phyloP scores from a whole-genome alignment of 768 basidiomycete genomes.

The Pleurotus eryngii region DNA sequence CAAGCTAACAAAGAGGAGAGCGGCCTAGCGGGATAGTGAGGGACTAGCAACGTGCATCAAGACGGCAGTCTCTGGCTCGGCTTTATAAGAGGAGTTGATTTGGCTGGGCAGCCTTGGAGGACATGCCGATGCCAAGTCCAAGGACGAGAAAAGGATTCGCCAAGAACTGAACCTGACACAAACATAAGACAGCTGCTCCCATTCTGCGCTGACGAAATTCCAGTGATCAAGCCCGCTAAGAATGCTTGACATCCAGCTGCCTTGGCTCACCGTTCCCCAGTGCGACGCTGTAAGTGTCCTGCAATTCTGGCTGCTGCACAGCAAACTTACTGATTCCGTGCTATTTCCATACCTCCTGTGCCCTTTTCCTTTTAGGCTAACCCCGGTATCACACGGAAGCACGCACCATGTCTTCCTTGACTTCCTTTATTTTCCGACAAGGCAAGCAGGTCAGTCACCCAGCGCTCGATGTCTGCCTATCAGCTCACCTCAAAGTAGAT shows the following conservation, averaged over 20 bases:
- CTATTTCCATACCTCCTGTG: conserved; percentile 1
- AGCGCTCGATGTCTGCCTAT: neutral
- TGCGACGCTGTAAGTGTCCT: neutral
- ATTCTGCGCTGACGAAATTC: neutral
- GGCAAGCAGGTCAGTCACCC: conserved; percentile 43
- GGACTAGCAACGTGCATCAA: neutral
- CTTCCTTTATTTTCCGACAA: conserved; percentile 28
- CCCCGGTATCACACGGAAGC: neutral
- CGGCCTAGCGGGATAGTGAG: neutral
- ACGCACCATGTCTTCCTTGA: conserved; percentile 1
- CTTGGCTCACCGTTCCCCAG: neutral
- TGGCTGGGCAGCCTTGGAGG: conserved; percentile 7
- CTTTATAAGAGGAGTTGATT: conserved; percentile 3
- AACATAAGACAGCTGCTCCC: conserved; percentile 5
- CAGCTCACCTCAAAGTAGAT: conserved; percentile 46
- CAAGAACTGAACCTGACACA: conserved; percentile 6
- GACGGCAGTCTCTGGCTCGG: neutral
- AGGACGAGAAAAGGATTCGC: conserved; percentile 5
- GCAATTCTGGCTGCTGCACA: neutral
- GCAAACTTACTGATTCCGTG: neutral
- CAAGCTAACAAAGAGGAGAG: neutral
- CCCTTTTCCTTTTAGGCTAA: neutral
- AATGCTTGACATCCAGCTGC: neutral
- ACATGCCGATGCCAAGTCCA: conserved; percentile 8
- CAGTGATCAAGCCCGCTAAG: conserved; percentile 3